phyloP scores from a whole-genome alignment of 2,329 filamentous ascomycete genomes.

The Fusarium anthophilum region DNA sequence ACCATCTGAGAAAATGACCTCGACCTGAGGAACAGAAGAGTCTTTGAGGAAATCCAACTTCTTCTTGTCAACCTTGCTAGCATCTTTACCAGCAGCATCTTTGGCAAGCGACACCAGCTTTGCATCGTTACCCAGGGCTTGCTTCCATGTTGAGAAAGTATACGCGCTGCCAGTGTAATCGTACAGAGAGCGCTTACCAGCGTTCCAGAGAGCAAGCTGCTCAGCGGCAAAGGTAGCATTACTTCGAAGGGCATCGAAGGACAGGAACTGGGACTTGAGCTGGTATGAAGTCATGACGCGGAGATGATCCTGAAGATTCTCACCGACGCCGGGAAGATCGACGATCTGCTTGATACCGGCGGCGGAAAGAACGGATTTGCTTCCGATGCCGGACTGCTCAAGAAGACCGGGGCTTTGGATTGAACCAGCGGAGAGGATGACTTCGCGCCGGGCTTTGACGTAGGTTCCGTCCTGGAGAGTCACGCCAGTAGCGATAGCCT shows the following conservation, averaged over 20 bases:
- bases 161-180: slow-evolving; percentile 36
- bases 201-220: slow-evolving; percentile 32
- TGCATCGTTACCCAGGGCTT: slow-evolving; percentile 21
- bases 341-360: slow-evolving; percentile 58
- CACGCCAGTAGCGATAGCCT: slow-evolving; percentile 29
- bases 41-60: slow-evolving; percentile 53
- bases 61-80: slow-evolving; percentile 48
- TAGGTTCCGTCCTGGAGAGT: slow-evolving; percentile 18
- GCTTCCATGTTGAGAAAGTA: slow-evolving; percentile 35
- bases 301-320: slow-evolving; percentile 50
- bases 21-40: slow-evolving; percentile 38
- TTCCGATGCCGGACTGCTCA: slow-evolving; percentile 66
- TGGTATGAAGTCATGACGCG: slow-evolving; percentile 48
- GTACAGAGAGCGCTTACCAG: slow-evolving; percentile 29
- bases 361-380: slow-evolving; percentile 55
- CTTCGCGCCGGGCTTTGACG: slow-evolving; percentile 27
- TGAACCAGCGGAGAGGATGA: slow-evolving; percentile 53
- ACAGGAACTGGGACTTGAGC: slow-evolving; percentile 30
- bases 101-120: slow-evolving; percentile 22
- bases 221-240: slow-evolving; percentile 26
- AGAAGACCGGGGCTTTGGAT: slow-evolving; percentile 67
- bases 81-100: slow-evolving; percentile 41
- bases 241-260: slow-evolving; percentile 31
- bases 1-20: slow-evolving; percentile 45
- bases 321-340: slow-evolving; percentile 66